Evolutionary conservation across 2,329 filamentous ascomycete species (phyloP), one percentile per base, ranked within the genome.

Genomic region (Helotiales sp.): DNA sequence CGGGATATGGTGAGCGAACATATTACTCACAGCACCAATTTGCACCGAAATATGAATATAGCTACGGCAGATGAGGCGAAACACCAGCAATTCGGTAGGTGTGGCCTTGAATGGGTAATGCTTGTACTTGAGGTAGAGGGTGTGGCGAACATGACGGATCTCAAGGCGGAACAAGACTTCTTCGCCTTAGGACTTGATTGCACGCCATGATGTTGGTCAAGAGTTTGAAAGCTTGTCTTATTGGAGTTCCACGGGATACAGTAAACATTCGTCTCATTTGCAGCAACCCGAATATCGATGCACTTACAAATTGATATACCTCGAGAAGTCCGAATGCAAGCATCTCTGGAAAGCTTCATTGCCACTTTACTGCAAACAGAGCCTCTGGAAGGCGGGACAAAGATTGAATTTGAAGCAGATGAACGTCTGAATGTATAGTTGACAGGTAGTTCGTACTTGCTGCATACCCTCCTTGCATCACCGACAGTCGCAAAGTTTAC

Each of bases 381-480:
- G 17, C 36, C 6, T 9, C 2, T 22, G 2, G 36, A 9, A 22
- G 12, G 3, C 3, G 24, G 24, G 36, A 44, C 10, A 4, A 15
- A 44, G 22, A 25, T 25, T 27, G 24, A 19, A 19, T 8, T 17
- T 9, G 17, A 9, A 3, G 24, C 5, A 5, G 17, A 8, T 8
- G n/a, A 44, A 2, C 1, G 15, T 4, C 6, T 44, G 40, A 24
- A 25, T 2, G 40, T 44, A 13, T 74, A 2, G 61, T 78, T 10
- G 59, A 82, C 78, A 0, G 80, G 78, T 12, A 77, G 75, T 0
- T 76, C 73, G 2, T 80, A 81, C 63, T 68, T 81, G 38, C 70
- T 82, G 3, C 69, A 77, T 52, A 46, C 66, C 13, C 67, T 79
- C 19, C 67, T 69, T 19, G 68, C 73, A 0, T 57, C 60, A 5